Base-by-base conservation (phyloP, 345 rosid genomes). In the Microthlaspi erraticum region DNA sequence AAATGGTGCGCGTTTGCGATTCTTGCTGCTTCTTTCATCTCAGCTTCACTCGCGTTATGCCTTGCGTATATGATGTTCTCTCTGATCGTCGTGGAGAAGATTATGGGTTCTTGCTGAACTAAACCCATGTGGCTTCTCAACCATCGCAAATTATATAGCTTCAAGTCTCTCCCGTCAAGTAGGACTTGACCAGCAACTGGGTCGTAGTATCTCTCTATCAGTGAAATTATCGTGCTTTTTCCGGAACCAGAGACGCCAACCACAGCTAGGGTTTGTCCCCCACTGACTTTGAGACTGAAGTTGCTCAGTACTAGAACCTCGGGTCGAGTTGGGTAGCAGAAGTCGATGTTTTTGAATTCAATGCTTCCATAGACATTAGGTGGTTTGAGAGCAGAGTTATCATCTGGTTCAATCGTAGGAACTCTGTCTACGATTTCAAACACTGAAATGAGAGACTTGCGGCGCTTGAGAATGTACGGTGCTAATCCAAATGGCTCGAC, bases 401-500 rank as follows among this genome's bases (percentile, higher is more conserved):
- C 98, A 85, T 94, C 99, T 12, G 99, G 99, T 19, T 94, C 99
- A 5, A 94, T 92, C 75, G 80, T 87, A 33, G 99, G 99, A 62
- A 80, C 96, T 37, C 98, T 83, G 54, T 94, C 97, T 78, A 94
- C 92, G 67, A 94, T 94, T 77, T 92, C 99, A 80, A 94, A 91
- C 10, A 94, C 98, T 37, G 99, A 94, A 66, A 68, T 78, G 64
- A 94, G 98, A 31, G 99, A 92, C 62, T 80, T 86, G 56, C 97
- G 86, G 72, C 98, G 85, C 80, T 94, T 94, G 58, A 94, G 91
- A 68, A 94, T 90, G 75, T 94, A 94, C n/a, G 99, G 99, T 17
- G 99, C 99, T 84, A 94, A 81, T 60, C 99, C 99, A 77, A 94
- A 94, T 55, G 99, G 99, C 84, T 94, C 99, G 55, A 94, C 99